Evolutionary conservation across 148 eudicot genomes (phyloP).

Genomic region (Vaccinium darrowii): DNA sequence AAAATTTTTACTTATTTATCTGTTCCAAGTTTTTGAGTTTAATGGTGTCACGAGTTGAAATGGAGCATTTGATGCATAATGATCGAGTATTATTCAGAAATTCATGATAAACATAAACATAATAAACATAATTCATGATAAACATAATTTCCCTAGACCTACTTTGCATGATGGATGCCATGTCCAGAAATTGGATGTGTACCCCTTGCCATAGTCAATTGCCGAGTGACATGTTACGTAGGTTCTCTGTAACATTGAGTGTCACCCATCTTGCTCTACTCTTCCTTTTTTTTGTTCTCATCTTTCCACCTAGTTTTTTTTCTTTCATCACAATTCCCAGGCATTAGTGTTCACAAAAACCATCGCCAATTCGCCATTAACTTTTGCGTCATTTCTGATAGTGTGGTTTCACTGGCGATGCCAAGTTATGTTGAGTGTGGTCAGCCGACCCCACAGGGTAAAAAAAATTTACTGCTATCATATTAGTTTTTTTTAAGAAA

Average conservation of each 20-base stretch:
- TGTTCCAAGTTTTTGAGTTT: neutral
- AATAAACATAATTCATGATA: neutral
- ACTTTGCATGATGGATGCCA: neutral
- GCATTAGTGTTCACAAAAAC: neutral
- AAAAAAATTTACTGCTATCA: too few relatives aligned
- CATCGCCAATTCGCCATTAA: neutral
- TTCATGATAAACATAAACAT: neutral
- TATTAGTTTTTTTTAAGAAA: too few relatives aligned
- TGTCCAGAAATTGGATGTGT: neutral
- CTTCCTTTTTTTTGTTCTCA: neutral
- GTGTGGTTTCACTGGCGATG: neutral
- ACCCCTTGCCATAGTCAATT: neutral
- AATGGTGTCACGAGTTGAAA: neutral
- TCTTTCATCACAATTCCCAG: neutral
- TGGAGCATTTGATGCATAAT: neutral
- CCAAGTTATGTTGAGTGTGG: too few relatives aligned
- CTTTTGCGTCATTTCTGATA: neutral
- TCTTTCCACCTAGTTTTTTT: neutral
- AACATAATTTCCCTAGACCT: neutral
- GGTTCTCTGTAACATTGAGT: neutral
- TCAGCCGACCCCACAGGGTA: too few relatives aligned
- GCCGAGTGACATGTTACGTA: neutral
- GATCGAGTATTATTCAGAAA: neutral
- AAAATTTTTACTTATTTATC: neutral
- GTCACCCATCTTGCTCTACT: neutral